A percentile compares a stretch with the other conserved stretches of the same genome.
phyloP scores from a whole-genome alignment of 306 rosid genomes.

The Inga laurina region DNA sequence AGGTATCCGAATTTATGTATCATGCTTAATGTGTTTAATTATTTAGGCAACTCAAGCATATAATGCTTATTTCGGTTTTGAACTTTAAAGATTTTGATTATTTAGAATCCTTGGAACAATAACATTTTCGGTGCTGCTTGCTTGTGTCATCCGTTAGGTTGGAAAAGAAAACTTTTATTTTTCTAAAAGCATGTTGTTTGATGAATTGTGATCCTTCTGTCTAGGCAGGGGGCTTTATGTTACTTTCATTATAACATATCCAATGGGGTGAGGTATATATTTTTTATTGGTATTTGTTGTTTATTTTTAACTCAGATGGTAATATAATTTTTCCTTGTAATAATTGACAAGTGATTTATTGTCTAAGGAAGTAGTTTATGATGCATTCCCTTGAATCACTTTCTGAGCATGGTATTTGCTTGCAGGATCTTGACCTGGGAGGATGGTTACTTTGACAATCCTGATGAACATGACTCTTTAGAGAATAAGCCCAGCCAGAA shows the following conservation, averaged over 20 bases:
- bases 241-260: not conserved
- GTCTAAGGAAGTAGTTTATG: not conserved
- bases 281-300: not conserved
- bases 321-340: not conserved
- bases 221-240: not conserved
- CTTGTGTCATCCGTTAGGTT: conserved; percentile 6
- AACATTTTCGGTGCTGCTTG: not conserved
- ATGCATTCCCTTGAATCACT: conserved; percentile 11
- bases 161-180: conserved; percentile 12
- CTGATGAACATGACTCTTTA: conserved; percentile 48
- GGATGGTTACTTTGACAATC: conserved; percentile 82
- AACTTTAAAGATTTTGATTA: not conserved
- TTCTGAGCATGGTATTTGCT: conserved; percentile 22
- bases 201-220: conserved; percentile 15
- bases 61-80: not conserved
- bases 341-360: conserved; percentile 14
- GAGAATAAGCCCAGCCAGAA: conserved; percentile 50
- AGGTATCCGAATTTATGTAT: not conserved
- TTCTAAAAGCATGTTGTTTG: conserved; percentile 16
- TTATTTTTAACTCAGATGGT: conserved; percentile 5
- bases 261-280: not conserved
- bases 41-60: conserved; percentile 2
- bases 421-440: conserved; percentile 96
- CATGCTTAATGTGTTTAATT: not conserved
- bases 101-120: not conserved